Percentiles rank a stretch among this genome's conserved stretches.
These are phyloP conservation scores for Malus orientalis DNA, from an alignment of 306 rosid species.

Conservation along the genomic window DNA sequence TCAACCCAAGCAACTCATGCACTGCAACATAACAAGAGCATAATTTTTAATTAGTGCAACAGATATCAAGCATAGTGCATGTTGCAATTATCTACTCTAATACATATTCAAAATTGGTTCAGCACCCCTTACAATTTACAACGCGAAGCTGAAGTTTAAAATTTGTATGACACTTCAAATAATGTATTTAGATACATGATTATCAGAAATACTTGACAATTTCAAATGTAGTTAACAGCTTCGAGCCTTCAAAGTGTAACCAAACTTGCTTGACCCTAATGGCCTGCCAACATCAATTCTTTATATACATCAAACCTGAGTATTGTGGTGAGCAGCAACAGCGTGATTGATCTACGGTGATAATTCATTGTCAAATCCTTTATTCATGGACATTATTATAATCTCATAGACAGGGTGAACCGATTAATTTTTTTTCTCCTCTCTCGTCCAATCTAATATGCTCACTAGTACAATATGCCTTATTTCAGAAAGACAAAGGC, in stretches of 20 bases:
- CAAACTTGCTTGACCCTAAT: background rate
- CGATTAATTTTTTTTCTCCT: background rate
- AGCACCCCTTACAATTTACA: background rate
- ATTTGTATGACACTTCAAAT: no score
- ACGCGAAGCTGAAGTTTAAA: no score
- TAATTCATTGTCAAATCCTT: background rate
- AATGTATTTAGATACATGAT: background rate
- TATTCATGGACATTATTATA: background rate
- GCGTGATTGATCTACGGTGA: background rate
- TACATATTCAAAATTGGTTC: background rate
- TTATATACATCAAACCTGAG: no score
- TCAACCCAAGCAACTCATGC: constrained; percentile 74
- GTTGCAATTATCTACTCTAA: background rate
- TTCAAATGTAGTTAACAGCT: background rate
- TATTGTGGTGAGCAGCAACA: background rate
- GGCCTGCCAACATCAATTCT: background rate
- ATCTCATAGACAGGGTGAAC: background rate
- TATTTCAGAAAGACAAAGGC: background rate
- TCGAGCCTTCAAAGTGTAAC: background rate
- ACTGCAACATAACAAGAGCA: constrained; percentile 43
- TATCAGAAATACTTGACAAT: background rate
- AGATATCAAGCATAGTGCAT: background rate
- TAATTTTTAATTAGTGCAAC: background rate
- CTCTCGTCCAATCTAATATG: background rate
- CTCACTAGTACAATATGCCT: background rate